Percentiles rank a stretch among this genome's conserved stretches.
Conservation (phyloP, 2,329 filamentous ascomycete genomes). For the Colletotrichum neosansevieriae region DNA sequence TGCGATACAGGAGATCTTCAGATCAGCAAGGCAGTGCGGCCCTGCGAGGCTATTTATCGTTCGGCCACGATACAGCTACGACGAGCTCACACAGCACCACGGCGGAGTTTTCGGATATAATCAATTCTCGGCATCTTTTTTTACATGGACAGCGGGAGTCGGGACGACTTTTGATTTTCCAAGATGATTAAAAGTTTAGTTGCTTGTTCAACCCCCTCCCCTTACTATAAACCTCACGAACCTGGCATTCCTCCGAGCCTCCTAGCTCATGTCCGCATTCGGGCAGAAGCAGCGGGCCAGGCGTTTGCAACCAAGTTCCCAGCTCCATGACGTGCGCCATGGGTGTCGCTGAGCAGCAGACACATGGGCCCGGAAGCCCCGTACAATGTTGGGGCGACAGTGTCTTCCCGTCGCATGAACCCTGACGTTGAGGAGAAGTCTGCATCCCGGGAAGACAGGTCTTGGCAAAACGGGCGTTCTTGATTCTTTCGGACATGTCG, state of each 20-base stretch:
- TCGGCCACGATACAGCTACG: not conserved
- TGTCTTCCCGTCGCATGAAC: slow-evolving; percentile 18
- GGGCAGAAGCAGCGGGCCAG: slow-evolving; percentile 22
- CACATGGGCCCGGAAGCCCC: slow-evolving; percentile 6
- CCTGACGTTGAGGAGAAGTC: not conserved
- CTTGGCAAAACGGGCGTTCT: slow-evolving; percentile 26
- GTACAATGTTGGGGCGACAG: slow-evolving; percentile 11
- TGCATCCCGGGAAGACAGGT: slow-evolving; percentile 15
- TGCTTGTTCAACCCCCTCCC: slow-evolving; percentile 7
- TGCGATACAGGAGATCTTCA: not conserved
- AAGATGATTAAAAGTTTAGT: slow-evolving; percentile 53
- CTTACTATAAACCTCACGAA: slow-evolving; percentile 2
- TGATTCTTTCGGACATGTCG: slow-evolving; percentile 17
- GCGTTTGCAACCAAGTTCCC: not conserved
- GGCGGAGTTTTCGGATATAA: slow-evolving; percentile 57
- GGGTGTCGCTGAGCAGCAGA: slow-evolving; percentile 19
- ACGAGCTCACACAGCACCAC: slow-evolving; percentile 43
- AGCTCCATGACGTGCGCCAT: slow-evolving; percentile 38
- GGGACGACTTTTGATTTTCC: slow-evolving; percentile 51
- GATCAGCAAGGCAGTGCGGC: slow-evolving; percentile 1
- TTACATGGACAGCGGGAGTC: slow-evolving; percentile 52
- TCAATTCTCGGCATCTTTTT: slow-evolving; percentile 44
- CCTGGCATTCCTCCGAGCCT: slow-evolving; percentile 16
- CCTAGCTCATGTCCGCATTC: slow-evolving; percentile 20
- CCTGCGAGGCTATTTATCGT: slow-evolving; percentile 32